These are phyloP conservation scores for Neurospora sp. DNA, from an alignment of 495 filamentous ascomycete genomes.

Conservation along the genomic window DNA sequence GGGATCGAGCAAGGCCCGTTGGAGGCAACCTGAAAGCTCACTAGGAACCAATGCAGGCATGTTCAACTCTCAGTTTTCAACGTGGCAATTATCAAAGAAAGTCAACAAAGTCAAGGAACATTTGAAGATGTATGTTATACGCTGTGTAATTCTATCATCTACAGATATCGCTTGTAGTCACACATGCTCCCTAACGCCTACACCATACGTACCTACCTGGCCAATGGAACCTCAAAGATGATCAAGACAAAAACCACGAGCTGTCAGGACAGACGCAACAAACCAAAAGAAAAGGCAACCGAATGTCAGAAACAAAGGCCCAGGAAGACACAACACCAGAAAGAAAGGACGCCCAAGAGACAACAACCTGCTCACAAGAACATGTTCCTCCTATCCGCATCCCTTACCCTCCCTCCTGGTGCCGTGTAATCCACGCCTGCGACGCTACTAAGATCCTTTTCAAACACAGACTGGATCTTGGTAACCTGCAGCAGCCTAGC, in stretches of 20 bases:
- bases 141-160: background rate
- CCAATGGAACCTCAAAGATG: background rate
- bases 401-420: constrained; percentile 15
- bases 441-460: constrained; percentile 21
- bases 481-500: constrained; percentile 21
- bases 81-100: background rate
- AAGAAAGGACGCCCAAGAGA: background rate
- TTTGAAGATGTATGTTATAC: background rate
- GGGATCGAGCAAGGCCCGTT: no score
- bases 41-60: background rate
- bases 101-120: background rate
- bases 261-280: background rate
- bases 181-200: background rate
- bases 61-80: background rate
- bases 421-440: constrained; percentile 25
- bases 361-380: constrained; percentile 13
- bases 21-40: no score
- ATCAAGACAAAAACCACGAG: background rate
- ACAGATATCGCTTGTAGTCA: background rate
- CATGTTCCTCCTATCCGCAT: constrained; percentile 20
- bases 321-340: background rate
- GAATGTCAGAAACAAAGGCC: background rate
- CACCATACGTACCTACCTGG: background rate
- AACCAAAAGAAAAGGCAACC: background rate
- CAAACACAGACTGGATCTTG: constrained; percentile 25